phyloP scores from a whole-genome alignment of 2,329 filamentous ascomycete species.

The Aschersonia sp. region DNA sequence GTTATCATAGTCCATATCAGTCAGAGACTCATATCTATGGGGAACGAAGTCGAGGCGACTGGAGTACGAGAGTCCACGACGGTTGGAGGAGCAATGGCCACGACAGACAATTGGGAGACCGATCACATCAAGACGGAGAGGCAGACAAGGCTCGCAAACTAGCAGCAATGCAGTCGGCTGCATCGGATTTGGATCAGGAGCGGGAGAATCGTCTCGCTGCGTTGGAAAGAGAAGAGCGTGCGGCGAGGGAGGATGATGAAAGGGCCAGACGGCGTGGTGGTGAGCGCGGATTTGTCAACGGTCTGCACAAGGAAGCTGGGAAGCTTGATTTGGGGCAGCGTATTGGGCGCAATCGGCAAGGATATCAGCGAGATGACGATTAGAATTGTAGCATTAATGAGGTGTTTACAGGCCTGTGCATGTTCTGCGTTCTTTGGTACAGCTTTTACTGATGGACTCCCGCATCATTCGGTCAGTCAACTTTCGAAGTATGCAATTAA shows the following conservation, averaged over 20 bases:
- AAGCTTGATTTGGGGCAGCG: constrained; percentile 36
- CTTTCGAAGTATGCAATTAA: too few species aligned
- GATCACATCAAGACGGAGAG: constrained; percentile 18
- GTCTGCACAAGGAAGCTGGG: constrained; percentile 44
- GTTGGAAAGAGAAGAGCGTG: constrained; percentile 50
- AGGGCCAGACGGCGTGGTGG: constrained; percentile 46
- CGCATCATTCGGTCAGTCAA: too few species aligned
- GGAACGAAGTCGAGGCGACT: not conserved
- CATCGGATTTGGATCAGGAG: constrained; percentile 54
- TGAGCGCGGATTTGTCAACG: constrained; percentile 49
- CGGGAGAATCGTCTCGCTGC: constrained; percentile 53
- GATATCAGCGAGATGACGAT: constrained; percentile 30
- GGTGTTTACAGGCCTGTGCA: not conserved
- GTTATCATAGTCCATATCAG: too few species aligned
- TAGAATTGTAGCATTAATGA: constrained; percentile 5
- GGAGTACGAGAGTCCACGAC: constrained; percentile 9
- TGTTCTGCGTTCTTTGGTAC: not conserved
- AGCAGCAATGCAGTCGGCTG: constrained; percentile 60
- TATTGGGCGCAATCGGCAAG: constrained; percentile 32
- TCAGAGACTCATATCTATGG: too few species aligned
- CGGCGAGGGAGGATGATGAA: constrained; percentile 53
- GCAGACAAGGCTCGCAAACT: constrained; percentile 52
- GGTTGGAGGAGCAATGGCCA: constrained; percentile 6
- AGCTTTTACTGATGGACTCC: too few species aligned
- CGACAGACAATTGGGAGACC: not conserved